A percentile compares a stretch with the other conserved stretches of the same genome.
Evolutionary conservation across 352 stramenopile species (phyloP).

Genomic region (Globisporangium mamillatum): DNA sequence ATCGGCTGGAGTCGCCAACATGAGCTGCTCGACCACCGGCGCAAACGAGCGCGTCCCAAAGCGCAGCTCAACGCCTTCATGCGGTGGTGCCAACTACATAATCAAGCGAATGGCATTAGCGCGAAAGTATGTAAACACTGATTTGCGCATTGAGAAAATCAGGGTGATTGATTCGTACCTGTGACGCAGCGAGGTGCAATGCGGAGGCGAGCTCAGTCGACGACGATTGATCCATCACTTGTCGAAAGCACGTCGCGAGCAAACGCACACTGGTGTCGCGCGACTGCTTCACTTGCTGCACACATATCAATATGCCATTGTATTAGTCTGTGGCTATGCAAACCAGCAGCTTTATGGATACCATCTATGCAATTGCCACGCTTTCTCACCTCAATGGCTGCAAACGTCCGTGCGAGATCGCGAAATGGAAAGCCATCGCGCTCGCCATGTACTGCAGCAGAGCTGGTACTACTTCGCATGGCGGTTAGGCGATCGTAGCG

Average conservation of each 20-base stretch:
- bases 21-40: slow-evolving; percentile 46
- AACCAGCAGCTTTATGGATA: neutral
- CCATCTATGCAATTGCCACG: neutral
- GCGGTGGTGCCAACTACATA: slow-evolving; percentile 56
- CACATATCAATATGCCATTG: neutral
- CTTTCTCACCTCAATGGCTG: slow-evolving; percentile 42
- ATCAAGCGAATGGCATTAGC: neutral
- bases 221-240: slow-evolving; percentile 32
- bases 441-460: neutral
- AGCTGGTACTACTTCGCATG: neutral
- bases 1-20: slow-evolving; percentile 34
- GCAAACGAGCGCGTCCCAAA: slow-evolving; percentile 68
- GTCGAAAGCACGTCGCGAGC: slow-evolving; percentile 42
- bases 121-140: neutral
- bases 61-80: slow-evolving; percentile 72
- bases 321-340: neutral
- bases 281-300: slow-evolving; percentile 51
- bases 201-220: slow-evolving; percentile 40
- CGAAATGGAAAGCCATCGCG: slow-evolving; percentile 24
- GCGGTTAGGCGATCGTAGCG: neutral
- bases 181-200: slow-evolving; percentile 66
- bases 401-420: slow-evolving; percentile 45
- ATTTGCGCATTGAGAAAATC: neutral
- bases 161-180: slow-evolving; percentile 19
- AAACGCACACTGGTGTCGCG: slow-evolving; percentile 47